A percentile compares a stretch with the other conserved stretches of the same genome.
These are phyloP conservation scores for Globisporangium carolinianum DNA, from an alignment of 352 stramenopile genomes.

Conservation along the genomic window DNA sequence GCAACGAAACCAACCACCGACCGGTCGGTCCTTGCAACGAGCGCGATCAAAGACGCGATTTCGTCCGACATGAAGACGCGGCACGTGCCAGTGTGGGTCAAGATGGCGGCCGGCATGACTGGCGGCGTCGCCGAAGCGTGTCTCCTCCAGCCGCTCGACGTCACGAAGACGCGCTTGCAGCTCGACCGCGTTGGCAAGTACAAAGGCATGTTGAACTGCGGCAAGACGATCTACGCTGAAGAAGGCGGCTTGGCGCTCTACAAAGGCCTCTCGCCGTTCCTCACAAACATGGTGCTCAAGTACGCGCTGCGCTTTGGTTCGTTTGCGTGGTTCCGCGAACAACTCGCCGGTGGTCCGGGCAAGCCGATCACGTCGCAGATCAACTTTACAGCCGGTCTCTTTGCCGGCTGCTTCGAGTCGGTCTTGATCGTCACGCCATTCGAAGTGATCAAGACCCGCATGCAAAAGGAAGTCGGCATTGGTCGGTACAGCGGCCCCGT, in stretches of 20 bases:
- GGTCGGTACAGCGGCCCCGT: slow-evolving; percentile 88
- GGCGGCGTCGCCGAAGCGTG: slow-evolving; percentile 83
- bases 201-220: slow-evolving; percentile 81
- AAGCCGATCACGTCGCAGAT: slow-evolving; percentile 60
- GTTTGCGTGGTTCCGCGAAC: slow-evolving; percentile 84
- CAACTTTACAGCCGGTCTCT: slow-evolving; percentile 88
- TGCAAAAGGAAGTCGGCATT: slow-evolving; percentile 91
- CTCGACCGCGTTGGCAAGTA: slow-evolving; percentile 71
- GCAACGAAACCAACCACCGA: slow-evolving; percentile 12
- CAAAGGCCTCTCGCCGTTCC: slow-evolving; percentile 81
- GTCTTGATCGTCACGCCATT: slow-evolving; percentile 96
- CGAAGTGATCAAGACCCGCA: slow-evolving; percentile 98
- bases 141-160: slow-evolving; percentile 74
- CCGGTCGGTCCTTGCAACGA: slow-evolving; percentile 42
- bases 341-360: slow-evolving; percentile 65
- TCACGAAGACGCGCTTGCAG: slow-evolving; percentile 85
- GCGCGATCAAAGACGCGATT: slow-evolving; percentile 69
- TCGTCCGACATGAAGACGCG: slow-evolving; percentile 66
- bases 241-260: slow-evolving; percentile 73
- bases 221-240: slow-evolving; percentile 71
- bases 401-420: slow-evolving; percentile 93
- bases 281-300: slow-evolving; percentile 88
- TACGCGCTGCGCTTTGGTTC: slow-evolving; percentile 85
- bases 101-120: slow-evolving; percentile 84
- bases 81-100: slow-evolving; percentile 65